Evolutionary conservation across 495 filamentous ascomycete genomes (phyloP).

Genomic region (Lentithecium fluviatile): DNA sequence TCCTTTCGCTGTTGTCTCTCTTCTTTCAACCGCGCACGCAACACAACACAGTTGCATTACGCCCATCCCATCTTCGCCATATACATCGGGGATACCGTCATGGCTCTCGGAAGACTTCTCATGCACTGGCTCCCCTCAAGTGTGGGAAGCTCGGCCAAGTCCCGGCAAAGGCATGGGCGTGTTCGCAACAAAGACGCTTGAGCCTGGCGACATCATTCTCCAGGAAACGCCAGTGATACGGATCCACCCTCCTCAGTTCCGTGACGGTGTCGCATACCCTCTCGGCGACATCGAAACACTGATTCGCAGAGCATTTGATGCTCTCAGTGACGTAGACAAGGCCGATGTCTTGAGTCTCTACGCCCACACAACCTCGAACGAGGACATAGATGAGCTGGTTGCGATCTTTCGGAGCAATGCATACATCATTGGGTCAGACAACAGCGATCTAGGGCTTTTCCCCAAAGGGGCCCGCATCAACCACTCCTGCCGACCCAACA

Average conservation of each 20-base stretch:
- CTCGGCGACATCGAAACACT: slow-evolving; percentile 1
- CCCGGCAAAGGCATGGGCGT: slow-evolving; percentile 31
- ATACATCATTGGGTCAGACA: slow-evolving; percentile 18
- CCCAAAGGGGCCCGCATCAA: slow-evolving; percentile 27
- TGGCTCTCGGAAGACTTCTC: slow-evolving; percentile 15
- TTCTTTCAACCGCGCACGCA: neutral
- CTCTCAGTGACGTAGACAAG: neutral
- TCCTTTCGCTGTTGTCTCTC: neutral
- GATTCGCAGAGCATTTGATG: slow-evolving; percentile 7
- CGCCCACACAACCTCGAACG: slow-evolving; percentile 5
- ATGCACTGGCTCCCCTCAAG: slow-evolving; percentile 4
- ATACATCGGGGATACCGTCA: slow-evolving; percentile 9
- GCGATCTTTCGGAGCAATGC: slow-evolving; percentile 30
- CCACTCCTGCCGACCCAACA: slow-evolving; percentile 31
- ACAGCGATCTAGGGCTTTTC: slow-evolving; percentile 18
- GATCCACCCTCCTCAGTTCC: slow-evolving; percentile 13
- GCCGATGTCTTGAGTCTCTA: slow-evolving; percentile 6
- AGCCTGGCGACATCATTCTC: slow-evolving; percentile 19
- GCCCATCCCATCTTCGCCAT: neutral
- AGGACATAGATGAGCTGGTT: slow-evolving; percentile 1
- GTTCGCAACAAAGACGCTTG: slow-evolving; percentile 24
- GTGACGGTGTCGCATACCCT: slow-evolving; percentile 4
- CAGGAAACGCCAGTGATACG: slow-evolving; percentile 15
- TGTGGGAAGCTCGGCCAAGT: slow-evolving; percentile 8
- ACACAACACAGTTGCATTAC: neutral